These are phyloP conservation scores for Zizania palustris DNA, from an alignment of 202 grass and related monocot genomes.

Conservation along the genomic window DNA sequence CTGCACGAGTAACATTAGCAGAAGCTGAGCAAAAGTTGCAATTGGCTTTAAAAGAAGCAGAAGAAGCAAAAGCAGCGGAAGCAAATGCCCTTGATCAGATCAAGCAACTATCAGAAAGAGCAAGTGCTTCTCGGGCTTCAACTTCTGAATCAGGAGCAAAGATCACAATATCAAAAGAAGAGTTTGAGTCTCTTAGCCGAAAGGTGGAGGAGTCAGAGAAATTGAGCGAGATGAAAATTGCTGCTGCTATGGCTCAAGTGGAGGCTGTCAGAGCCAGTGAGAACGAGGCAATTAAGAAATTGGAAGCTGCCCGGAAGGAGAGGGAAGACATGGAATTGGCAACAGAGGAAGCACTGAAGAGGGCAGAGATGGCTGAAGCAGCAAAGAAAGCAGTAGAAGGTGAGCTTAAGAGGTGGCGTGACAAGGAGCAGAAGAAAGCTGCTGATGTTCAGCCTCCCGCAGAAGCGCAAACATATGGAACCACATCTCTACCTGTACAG, in stretches of 20 bases:
- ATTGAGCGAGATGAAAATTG: constrained; percentile 93
- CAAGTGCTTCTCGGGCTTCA: constrained; percentile 75
- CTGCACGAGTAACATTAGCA: constrained; percentile 51
- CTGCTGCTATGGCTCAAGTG: constrained; percentile 86
- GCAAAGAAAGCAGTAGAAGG: constrained; percentile 92
- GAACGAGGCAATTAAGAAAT: constrained; percentile 84
- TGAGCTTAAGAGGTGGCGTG: constrained; percentile 84
- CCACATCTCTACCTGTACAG: constrained; percentile 29
- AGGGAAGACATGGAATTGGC: constrained; percentile 91
- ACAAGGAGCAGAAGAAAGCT: constrained; percentile 82
- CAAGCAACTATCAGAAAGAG: constrained; percentile 80
- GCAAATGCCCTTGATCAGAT: constrained; percentile 80
- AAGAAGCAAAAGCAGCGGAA: constrained; percentile 91
- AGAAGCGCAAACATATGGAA: constrained; percentile 53
- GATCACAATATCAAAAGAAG: constrained; percentile 95
- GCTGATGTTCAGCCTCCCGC: constrained; percentile 53
- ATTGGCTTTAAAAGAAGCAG: constrained; percentile 79
- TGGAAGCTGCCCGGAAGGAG: constrained; percentile 79
- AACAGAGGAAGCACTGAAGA: constrained; percentile 88
- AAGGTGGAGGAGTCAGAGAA: constrained; percentile 91
- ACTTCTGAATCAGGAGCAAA: constrained; percentile 77
- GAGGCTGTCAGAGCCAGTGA: constrained; percentile 87
- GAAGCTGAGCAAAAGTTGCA: constrained; percentile 83
- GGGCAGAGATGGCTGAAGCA: constrained; percentile 87
- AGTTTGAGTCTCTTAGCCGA: constrained; percentile 80